Evolutionary conservation across 2,329 filamentous ascomycete genomes (phyloP).

Genomic region (Pseudogymnoascus verrucosus): DNA sequence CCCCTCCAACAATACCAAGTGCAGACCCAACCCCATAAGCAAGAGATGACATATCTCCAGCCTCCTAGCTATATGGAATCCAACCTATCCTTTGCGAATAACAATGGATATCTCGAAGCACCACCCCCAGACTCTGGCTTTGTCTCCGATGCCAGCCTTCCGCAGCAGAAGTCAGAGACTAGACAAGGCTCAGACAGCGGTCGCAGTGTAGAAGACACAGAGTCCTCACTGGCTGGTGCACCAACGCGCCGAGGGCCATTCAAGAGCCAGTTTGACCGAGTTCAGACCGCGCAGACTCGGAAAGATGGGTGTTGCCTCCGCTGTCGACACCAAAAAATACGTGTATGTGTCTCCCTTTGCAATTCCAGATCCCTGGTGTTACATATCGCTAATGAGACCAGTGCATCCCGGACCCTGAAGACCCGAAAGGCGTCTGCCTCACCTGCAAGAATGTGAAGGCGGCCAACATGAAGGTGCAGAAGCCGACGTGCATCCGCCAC

Average conservation of each 20-base stretch:
- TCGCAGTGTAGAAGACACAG: not conserved
- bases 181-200: not conserved
- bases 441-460: conserved; percentile 38
- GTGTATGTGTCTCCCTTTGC: conserved; percentile 35
- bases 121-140: not conserved
- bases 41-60: not conserved
- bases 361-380: not conserved
- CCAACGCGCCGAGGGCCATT: conserved; percentile 41
- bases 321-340: conserved; percentile 54
- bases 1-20: not conserved
- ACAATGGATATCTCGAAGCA: not conserved
- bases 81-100: not conserved
- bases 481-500: conserved; percentile 51
- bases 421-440: conserved; percentile 41
- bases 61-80: not conserved
- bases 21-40: not conserved
- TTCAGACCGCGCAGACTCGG: conserved; percentile 49
- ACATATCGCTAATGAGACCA: conserved; percentile 21
- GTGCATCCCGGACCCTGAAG: conserved; percentile 44
- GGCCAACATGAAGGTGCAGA: conserved; percentile 41
- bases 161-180: not conserved
- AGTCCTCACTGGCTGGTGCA: not conserved
- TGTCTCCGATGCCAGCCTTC: not conserved
- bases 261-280: conserved; percentile 41
- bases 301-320: conserved; percentile 52